These are phyloP conservation scores for Aeschynomene evenia DNA, from an alignment of 306 rosid species.

Conservation along the genomic window DNA sequence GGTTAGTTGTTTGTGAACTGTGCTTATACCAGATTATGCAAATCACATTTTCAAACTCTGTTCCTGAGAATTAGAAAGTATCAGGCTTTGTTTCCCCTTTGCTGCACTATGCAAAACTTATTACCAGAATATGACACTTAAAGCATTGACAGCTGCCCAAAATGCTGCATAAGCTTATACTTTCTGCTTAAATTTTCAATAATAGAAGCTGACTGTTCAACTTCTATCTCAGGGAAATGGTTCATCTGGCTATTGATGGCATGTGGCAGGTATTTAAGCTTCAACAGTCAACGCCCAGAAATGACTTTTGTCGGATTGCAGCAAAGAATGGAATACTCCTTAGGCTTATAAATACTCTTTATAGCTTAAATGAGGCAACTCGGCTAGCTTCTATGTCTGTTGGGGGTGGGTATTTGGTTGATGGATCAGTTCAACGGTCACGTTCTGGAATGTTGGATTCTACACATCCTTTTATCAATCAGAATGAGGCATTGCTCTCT, in stretches of 20 bases:
- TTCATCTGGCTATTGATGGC: conserved; percentile 99
- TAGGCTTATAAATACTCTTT: conserved; percentile 94
- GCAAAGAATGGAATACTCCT: conserved; percentile 91
- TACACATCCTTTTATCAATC: conserved; percentile 58
- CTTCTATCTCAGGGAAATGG: conserved; percentile 85
- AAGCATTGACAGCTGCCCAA: neutral
- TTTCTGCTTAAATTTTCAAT: conserved; percentile 22
- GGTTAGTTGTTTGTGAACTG: conserved; percentile 52
- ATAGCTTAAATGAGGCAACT: conserved; percentile 98
- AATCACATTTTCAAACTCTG: neutral
- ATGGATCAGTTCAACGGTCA: conserved; percentile 71
- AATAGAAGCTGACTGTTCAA: conserved; percentile 26
- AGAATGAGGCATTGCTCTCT: conserved; percentile 57
- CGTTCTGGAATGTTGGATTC: conserved; percentile 83
- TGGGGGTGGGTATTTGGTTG: conserved; percentile 75
- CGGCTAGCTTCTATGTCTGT: conserved; percentile 78
- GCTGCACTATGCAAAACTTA: neutral
- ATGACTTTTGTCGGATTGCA: conserved; percentile 94
- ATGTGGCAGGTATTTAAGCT: conserved; percentile 99
- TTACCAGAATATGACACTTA: neutral
- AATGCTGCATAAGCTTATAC: neutral
- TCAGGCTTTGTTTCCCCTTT: neutral
- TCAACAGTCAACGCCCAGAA: conserved; percentile 92
- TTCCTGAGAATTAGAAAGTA: neutral
- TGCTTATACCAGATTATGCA: neutral